phyloP scores from a whole-genome alignment of 2,329 filamentous ascomycete genomes.

The Aspergillus viridinutans region DNA sequence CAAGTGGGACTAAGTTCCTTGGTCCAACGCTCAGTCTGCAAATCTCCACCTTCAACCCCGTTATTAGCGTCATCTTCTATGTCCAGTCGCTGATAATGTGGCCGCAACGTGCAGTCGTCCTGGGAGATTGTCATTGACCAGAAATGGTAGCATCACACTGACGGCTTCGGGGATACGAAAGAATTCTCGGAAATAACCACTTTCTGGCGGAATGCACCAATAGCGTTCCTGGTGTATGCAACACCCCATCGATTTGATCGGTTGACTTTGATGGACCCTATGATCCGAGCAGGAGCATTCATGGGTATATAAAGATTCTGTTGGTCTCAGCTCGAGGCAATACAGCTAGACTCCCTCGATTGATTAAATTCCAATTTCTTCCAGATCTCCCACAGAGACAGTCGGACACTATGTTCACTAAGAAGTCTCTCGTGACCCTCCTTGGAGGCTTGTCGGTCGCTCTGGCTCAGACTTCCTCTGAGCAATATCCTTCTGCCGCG shows the following conservation, averaged over 20 bases:
- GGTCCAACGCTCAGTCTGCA: not conserved
- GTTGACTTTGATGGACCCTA: not conserved
- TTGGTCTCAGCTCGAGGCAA: not conserved
- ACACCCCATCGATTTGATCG: too few relatives aligned
- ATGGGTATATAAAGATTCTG: not conserved
- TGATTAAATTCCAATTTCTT: not conserved
- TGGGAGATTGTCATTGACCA: not conserved
- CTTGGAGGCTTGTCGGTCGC: conserved; percentile 18
- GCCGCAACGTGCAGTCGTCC: not conserved
- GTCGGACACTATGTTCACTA: conserved; percentile 15
- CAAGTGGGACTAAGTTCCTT: not conserved
- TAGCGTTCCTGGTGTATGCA: not conserved
- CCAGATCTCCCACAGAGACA: not conserved
- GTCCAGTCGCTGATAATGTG: not conserved
- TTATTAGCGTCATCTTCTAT: not conserved
- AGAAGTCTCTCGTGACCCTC: conserved; percentile 16
- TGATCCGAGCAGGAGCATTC: not conserved
- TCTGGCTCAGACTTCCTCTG: conserved; percentile 20
- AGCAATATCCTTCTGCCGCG: conserved; percentile 20
- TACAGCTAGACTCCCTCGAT: not conserved
- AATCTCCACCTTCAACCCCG: not conserved
- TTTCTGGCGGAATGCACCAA: not conserved
- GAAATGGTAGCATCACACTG: too few relatives aligned
- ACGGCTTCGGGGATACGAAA: too few relatives aligned
- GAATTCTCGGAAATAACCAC: not conserved